phyloP scores from a whole-genome alignment of 345 rosid species.

The Eutrema japonicum region DNA sequence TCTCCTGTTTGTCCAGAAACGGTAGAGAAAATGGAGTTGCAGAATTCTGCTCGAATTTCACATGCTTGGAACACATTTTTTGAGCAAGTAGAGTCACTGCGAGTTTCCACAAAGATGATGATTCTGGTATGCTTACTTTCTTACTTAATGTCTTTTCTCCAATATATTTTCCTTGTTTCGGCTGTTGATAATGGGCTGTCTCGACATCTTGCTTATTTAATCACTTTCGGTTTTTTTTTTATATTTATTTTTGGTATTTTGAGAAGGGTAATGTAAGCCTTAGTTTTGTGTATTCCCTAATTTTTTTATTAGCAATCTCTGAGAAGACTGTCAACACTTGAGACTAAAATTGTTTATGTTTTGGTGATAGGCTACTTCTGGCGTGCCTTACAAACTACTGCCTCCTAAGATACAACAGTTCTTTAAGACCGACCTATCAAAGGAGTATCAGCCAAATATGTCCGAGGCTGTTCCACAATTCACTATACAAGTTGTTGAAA shows the following conservation, averaged over 20 bases:
- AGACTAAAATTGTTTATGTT: slow-evolving; percentile 31
- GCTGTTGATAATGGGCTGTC: neutral
- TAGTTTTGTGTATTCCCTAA: slow-evolving; percentile 8
- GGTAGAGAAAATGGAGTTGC: slow-evolving; percentile 42
- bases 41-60: slow-evolving; percentile 50
- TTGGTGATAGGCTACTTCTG: slow-evolving; percentile 84
- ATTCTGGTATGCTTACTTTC: slow-evolving; percentile 63
- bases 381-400: slow-evolving; percentile 58
- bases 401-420: slow-evolving; percentile 70
- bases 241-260: neutral
- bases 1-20: slow-evolving; percentile 39
- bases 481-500: slow-evolving; percentile 56
- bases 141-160: slow-evolving; percentile 25
- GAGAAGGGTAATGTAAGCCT: slow-evolving; percentile 27
- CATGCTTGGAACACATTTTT: slow-evolving; percentile 82
- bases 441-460: slow-evolving; percentile 47
- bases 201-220: slow-evolving; percentile 20
- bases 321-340: slow-evolving; percentile 19
- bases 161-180: slow-evolving; percentile 13
- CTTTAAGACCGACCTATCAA: slow-evolving; percentile 61
- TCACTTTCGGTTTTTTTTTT: slow-evolving; percentile 6
- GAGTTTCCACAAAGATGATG: slow-evolving; percentile 76
- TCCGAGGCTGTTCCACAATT: slow-evolving; percentile 65
- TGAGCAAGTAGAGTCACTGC: slow-evolving; percentile 83
- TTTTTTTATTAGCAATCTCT: slow-evolving; percentile 32